Conservation (phyloP, 2,329 filamentous ascomycete species). For the Talaromyces funiculosus region DNA sequence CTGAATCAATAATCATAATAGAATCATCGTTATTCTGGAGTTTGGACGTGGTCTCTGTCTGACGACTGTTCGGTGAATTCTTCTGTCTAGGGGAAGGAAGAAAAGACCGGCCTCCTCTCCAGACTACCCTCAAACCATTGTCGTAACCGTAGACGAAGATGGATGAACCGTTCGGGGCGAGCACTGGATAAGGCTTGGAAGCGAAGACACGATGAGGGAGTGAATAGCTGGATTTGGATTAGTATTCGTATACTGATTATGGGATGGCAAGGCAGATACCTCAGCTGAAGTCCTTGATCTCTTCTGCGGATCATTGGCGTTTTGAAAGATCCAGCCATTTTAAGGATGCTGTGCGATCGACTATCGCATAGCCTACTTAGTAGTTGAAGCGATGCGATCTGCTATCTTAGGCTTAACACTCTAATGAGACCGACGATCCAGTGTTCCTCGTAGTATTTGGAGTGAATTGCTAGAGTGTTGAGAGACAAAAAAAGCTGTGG, state of each 20-base stretch:
- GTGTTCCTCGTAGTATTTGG: background rate
- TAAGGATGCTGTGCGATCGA: constrained; percentile 9
- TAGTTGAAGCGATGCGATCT: background rate
- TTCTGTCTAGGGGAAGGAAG: constrained; percentile 25
- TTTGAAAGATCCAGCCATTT: constrained; percentile 32
- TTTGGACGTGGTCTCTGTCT: constrained; percentile 15
- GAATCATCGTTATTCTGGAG: constrained; percentile 33
- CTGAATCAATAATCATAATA: constrained; percentile 53
- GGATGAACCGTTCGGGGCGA: constrained; percentile 56
- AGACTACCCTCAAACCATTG: constrained; percentile 53
- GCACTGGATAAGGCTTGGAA: constrained; percentile 53
- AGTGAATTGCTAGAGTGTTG: background rate
- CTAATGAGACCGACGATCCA: background rate
- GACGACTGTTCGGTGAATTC: constrained; percentile 21
- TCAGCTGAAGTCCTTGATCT: constrained; percentile 39
- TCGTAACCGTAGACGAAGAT: constrained; percentile 57
- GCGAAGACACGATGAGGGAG: constrained; percentile 54
- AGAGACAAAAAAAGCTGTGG: background rate
- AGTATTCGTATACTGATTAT: background rate
- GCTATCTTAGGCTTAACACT: background rate
- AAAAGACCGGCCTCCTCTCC: constrained; percentile 53
- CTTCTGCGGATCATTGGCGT: constrained; percentile 34
- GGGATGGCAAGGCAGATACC: constrained; percentile 24
- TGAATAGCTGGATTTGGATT: constrained; percentile 49
- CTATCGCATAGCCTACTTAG: constrained; percentile 2